Base-by-base conservation (phyloP, 2,329 filamentous ascomycete species). In the Stylonectria norvegica region DNA sequence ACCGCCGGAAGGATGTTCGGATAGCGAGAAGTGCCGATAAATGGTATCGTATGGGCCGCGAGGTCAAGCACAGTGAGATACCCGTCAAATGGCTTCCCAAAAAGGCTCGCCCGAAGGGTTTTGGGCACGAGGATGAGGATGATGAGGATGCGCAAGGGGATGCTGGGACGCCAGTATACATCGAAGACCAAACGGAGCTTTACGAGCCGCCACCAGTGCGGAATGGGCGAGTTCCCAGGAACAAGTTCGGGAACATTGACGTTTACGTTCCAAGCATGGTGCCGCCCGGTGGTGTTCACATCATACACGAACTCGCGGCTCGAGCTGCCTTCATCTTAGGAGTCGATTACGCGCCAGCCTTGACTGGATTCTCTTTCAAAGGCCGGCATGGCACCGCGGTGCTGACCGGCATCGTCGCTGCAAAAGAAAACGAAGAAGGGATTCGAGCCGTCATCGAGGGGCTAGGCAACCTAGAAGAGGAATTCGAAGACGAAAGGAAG, bases 251-350 rank as follows among this genome's bases (percentile, higher is more conserved):
- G 9, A 98, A 98, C 58, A 83, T 97, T 43, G 93, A 97, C 57
- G 78, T 95, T 27, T 97, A 91, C 60, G 89, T 95, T 9, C 83
- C 88, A 0, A 88, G 81, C 47, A 97, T 98, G 93, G 74, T 97
- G 1, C 93, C 93, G 0, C 66, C 68, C 28, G 91, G 93, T 0
- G 90, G 87, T 2, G 75, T 81, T 2, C 89, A 97, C 61, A 69
- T 97, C 17, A 55, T 64, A 5, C 66, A 73, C 42, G 67, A 75
- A 33, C 56, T 83, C 36, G 84, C 86, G 1, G 71, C 78, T 2
- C 77, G 78, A 36, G 91, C 91, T 2, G 89, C 89, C 1, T 80
- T 77, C 41, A 67, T 90, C 2, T 64, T 96, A 1, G 83, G 83
- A 0, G 75, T 97, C 14, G 89, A 97, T 64, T 95, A 86, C 61